Percentiles rank a stretch among this genome's conserved stretches.
Conservation (phyloP, 202 grass and related monocot genomes). For the Musa balbisiana region DNA sequence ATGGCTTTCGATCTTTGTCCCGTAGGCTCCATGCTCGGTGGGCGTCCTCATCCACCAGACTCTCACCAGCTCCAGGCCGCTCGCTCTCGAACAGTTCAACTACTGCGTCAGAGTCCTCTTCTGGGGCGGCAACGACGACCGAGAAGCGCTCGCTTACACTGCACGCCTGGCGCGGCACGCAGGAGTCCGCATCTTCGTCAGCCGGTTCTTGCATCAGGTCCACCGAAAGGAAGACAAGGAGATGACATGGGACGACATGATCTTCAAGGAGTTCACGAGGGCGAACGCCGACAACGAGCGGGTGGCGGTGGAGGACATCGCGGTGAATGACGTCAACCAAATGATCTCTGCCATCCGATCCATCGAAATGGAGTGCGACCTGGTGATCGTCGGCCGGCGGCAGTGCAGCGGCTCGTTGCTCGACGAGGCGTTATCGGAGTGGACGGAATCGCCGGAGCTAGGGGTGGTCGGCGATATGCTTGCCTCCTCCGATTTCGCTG, state of each 20-base stretch:
- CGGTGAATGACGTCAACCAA: background rate
- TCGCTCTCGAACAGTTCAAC: slow-evolving; percentile 12
- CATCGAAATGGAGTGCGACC: background rate
- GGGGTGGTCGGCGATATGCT: slow-evolving; percentile 10
- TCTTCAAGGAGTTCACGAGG: background rate
- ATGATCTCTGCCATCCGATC: background rate
- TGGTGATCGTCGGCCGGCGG: slow-evolving; percentile 22
- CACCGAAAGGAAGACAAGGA: background rate
- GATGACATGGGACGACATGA: slow-evolving; percentile 6
- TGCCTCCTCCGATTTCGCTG: background rate
- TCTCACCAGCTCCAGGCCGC: slow-evolving; percentile 23
- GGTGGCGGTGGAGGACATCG: background rate
- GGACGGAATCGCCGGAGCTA: slow-evolving; percentile 5
- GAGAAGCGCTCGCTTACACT: slow-evolving; percentile 58
- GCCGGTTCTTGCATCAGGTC: background rate
- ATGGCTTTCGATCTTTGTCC: too few relatives aligned
- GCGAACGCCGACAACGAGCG: background rate
- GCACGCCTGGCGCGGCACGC: slow-evolving; percentile 22
- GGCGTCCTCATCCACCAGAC: slow-evolving; percentile 62
- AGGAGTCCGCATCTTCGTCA: background rate
- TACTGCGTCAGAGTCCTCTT: slow-evolving; percentile 49
- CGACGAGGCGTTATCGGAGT: background rate
- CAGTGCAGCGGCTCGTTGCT: background rate
- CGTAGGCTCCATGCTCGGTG: slow-evolving; percentile 62
- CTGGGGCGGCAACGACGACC: slow-evolving; percentile 82